phyloP scores from a whole-genome alignment of 306 rosid genomes.

The Castanopsis chinensis region DNA sequence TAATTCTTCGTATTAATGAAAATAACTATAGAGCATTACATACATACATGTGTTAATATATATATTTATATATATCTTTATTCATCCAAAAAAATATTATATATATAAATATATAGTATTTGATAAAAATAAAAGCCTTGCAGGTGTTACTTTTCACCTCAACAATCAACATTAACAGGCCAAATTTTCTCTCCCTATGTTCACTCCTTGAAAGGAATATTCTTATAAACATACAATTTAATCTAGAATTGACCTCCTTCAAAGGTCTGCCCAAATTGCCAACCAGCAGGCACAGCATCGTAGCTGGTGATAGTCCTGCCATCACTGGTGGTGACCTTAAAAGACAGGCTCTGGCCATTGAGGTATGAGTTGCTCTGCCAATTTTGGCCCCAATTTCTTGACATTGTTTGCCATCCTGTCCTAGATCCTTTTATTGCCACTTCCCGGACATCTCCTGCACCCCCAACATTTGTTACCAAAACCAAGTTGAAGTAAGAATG shows the following conservation, averaged over 20 bases:
- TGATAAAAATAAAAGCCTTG: too few relatives aligned
- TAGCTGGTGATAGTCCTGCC: slow-evolving; percentile 22
- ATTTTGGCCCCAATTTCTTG: slow-evolving; percentile 45
- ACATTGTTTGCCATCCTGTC: slow-evolving; percentile 34
- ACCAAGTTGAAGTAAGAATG: slow-evolving; percentile 42
- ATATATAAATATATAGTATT: too few relatives aligned
- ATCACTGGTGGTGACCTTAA: slow-evolving; percentile 28
- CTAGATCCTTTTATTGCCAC: slow-evolving; percentile 31
- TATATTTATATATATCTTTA: too few relatives aligned
- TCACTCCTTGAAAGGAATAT: neutral
- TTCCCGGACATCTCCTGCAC: slow-evolving; percentile 29
- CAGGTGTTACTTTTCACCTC: too few relatives aligned
- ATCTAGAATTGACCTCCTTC: slow-evolving; percentile 36
- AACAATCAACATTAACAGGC: too few relatives aligned
- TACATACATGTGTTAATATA: too few relatives aligned
- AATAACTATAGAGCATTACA: too few relatives aligned
- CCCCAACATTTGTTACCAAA: slow-evolving; percentile 33
- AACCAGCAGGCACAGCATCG: slow-evolving; percentile 25
- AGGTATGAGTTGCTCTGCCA: slow-evolving; percentile 44
- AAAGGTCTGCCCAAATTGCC: slow-evolving; percentile 43
- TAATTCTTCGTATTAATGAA: neutral
- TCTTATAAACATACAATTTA: neutral
- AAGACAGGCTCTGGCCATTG: slow-evolving; percentile 40
- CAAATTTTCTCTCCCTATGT: too few relatives aligned
- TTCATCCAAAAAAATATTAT: too few relatives aligned